Percentiles rank a stretch among this genome's conserved stretches.
phyloP scores from a whole-genome alignment of 2,329 filamentous ascomycete genomes.

The Penicillium sp. region DNA sequence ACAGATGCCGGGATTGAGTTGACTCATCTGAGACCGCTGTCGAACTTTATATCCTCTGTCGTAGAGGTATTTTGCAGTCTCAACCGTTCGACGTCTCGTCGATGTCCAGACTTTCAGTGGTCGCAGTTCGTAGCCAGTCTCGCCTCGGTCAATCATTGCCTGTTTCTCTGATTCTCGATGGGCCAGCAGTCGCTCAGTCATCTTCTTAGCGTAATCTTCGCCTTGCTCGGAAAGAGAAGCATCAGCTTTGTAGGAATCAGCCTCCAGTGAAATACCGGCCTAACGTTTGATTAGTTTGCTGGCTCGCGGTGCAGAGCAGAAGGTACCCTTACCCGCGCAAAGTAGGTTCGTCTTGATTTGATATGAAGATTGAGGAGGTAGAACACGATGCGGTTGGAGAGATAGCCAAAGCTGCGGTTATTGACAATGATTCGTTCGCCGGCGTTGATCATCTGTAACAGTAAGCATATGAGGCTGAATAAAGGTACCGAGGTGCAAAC shows the following conservation, averaged over 20 bases:
- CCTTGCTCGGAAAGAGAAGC: conserved; percentile 78
- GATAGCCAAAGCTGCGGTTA: conserved; percentile 92
- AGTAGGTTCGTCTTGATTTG: conserved; percentile 90
- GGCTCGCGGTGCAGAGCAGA: neutral
- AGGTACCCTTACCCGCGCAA: conserved; percentile 58
- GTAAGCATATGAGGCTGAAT: neutral
- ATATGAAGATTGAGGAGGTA: conserved; percentile 97
- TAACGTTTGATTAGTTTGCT: conserved; percentile 23
- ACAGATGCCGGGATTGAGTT: conserved; percentile 93
- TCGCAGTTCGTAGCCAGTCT: conserved; percentile 63
- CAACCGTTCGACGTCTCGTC: conserved; percentile 80
- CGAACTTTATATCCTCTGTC: conserved; percentile 77
- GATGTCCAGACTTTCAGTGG: conserved; percentile 93
- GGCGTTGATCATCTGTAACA: conserved; percentile 79
- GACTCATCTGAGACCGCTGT: conserved; percentile 92
- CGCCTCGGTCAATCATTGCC: conserved; percentile 63
- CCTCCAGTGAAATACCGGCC: conserved; percentile 77
- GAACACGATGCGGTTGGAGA: conserved; percentile 96
- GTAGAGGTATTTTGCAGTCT: conserved; percentile 80
- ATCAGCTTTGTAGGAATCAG: conserved; percentile 89
- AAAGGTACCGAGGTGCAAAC: conserved; percentile 23
- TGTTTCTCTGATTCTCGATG: conserved; percentile 79
- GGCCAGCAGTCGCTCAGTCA: conserved; percentile 76
- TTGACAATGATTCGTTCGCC: conserved; percentile 92
- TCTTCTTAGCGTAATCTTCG: conserved; percentile 72